phyloP scores from a whole-genome alignment of 805 yeast genomes.

The Lipomyces oligophaga region DNA sequence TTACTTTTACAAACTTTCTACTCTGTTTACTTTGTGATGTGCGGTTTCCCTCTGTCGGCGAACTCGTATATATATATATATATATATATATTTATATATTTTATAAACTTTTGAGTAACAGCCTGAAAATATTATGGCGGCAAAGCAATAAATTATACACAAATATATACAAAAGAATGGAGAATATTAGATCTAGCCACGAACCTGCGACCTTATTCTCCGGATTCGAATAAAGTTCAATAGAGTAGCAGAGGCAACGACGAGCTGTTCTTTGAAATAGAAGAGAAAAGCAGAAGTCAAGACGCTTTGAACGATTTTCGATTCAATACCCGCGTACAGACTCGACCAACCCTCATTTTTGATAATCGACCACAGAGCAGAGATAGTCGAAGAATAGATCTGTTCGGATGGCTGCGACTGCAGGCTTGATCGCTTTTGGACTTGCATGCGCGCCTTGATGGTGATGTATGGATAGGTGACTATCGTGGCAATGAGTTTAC shows the following conservation, averaged over 20 bases:
- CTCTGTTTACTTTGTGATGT: no score
- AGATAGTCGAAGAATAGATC: slow-evolving; percentile 29
- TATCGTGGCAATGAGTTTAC: slow-evolving; percentile 84
- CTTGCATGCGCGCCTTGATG: slow-evolving; percentile 81
- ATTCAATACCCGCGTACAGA: slow-evolving; percentile 74
- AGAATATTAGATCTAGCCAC: no score
- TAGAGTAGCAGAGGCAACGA: slow-evolving; percentile 33
- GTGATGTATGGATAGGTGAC: slow-evolving; percentile 91
- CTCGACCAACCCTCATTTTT: slow-evolving; percentile 69
- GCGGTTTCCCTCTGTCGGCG: no score
- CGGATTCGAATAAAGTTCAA: background rate
- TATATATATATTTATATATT: no score
- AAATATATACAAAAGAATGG: no score
- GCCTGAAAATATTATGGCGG: no score
- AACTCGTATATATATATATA: no score
- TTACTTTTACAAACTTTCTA: no score
- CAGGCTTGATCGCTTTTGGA: slow-evolving; percentile 42
- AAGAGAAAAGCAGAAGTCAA: slow-evolving; percentile 86
- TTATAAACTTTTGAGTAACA: no score
- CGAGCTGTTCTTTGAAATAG: slow-evolving; percentile 83
- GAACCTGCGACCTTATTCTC: no score
- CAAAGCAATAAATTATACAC: no score
- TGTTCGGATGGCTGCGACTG: slow-evolving; percentile 32
- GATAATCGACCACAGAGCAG: slow-evolving; percentile 53
- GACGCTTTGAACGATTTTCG: slow-evolving; percentile 79